Evolutionary conservation across 2,329 filamentous ascomycete species (phyloP).

Genomic region (Nemania abortiva): DNA sequence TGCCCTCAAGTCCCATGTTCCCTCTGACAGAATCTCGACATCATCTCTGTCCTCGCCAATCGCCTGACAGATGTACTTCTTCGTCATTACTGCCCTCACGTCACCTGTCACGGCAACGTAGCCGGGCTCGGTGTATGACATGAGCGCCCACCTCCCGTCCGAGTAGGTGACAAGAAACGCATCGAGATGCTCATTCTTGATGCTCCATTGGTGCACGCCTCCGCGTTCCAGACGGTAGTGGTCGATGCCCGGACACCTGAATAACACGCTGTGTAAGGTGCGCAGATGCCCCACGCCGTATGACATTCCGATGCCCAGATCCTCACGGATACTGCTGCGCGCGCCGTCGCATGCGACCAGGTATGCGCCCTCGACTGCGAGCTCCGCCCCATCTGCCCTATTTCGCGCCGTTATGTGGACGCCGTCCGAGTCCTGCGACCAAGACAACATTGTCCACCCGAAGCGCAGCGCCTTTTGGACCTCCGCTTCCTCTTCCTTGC

Average conservation of each 20-base stretch:
- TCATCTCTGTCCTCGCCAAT: constrained; percentile 5
- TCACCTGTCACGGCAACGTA: not conserved
- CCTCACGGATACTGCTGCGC: not conserved
- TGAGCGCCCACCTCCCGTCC: not conserved
- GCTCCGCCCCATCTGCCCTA: not conserved
- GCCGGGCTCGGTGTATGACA: not conserved
- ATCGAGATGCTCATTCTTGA: not conserved
- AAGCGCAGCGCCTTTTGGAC: not conserved
- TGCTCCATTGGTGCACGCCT: constrained; percentile 2
- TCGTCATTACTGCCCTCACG: not conserved
- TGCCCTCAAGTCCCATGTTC: not conserved
- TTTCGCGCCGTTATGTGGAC: not conserved
- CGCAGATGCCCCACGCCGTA: not conserved
- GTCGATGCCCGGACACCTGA: not conserved
- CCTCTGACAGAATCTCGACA: constrained; percentile 1
- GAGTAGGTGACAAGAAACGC: not conserved
- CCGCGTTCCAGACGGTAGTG: not conserved
- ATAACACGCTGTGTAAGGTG: not conserved
- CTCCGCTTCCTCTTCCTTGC: not conserved
- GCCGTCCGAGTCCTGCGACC: constrained; percentile 1
- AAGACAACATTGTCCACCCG: not conserved
- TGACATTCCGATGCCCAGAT: not conserved
- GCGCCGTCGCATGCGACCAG: not conserved
- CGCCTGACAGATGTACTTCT: not conserved
- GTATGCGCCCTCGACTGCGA: not conserved